Evolutionary conservation across 345 rosid genomes (phyloP), one percentile per base, ranked within the genome.

Genomic region (Physaria fendleri): DNA sequence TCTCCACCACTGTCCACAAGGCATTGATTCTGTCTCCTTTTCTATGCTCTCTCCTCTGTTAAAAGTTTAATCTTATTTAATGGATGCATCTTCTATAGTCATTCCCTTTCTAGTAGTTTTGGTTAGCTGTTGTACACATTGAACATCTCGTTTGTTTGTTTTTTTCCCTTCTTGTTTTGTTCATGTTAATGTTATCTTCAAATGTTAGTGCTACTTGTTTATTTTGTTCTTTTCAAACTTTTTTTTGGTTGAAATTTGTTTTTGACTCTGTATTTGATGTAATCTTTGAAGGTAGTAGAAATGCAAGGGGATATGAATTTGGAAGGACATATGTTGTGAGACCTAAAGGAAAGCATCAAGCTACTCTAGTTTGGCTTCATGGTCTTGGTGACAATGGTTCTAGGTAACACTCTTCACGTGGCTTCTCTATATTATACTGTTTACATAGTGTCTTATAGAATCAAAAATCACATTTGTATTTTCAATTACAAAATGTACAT

Each of bases 311-410:
- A 12, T 61, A 80, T 41, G 93, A 85, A 56, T 85, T 78, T 66
- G 92, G 92, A 58, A 82, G 88, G 74, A 85, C 92, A 15, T 67
- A 82, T 71, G 92, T 85, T 37, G 92, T 82, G 65, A 79, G 84
- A 77, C 92, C 92, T 2, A 79, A 80, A 76, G 92, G 92, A 48
- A 82, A 81, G 55, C 92, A 85, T 58, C 88, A 75, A 71, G 92
- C 86, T 18, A 85, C 92, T 58, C 48, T 82, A 53, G 81, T 85
- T 22, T 85, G 92, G 92, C 76, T 82, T 38, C 92, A 85, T 57
- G 88, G 92, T 65, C 92, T 85, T 7, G 92, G 88, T 23, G 88
- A 85, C 58, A 85, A 82, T 71, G 88, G 93, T 45, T 82, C 85
- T 13, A 81, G 88, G 93, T 85, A 71, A 39, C 44, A 30, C 8